These are phyloP conservation scores for Hypoxylon sp. DNA, from an alignment of 2,329 filamentous ascomycete genomes.

Conservation along the genomic window DNA sequence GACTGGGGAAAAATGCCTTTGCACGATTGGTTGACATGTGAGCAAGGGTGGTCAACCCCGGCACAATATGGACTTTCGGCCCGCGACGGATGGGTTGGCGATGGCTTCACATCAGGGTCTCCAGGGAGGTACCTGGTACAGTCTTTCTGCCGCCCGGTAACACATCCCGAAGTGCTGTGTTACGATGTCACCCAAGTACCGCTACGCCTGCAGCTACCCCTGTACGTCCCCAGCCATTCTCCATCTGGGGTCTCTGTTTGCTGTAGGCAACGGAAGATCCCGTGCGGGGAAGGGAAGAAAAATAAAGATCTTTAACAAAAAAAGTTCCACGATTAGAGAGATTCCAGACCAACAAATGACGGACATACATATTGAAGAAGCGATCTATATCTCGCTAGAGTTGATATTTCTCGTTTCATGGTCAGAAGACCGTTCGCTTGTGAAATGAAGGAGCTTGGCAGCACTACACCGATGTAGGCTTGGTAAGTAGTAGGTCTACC, in stretches of 20 bases:
- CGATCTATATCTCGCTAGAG: constrained; percentile 22
- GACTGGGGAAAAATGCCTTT: constrained; percentile 43
- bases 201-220: constrained; percentile 32
- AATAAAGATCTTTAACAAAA: constrained; percentile 4
- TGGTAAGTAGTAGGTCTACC: constrained; percentile 28
- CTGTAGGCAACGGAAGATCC: constrained; percentile 35
- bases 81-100: constrained; percentile 49
- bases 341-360: constrained; percentile 33
- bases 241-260: constrained; percentile 31
- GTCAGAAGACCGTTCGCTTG: constrained; percentile 37
- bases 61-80: constrained; percentile 57
- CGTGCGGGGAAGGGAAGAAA: constrained; percentile 46
- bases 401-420: constrained; percentile 6
- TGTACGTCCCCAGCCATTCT: constrained; percentile 35
- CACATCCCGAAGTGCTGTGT: constrained; percentile 48
- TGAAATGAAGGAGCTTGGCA: constrained; percentile 24
- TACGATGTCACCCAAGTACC: constrained; percentile 45
- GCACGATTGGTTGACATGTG: constrained; percentile 46
- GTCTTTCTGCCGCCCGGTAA: constrained; percentile 46
- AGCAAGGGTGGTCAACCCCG: constrained; percentile 43
- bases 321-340: constrained; percentile 28
- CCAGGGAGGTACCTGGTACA: constrained; percentile 29
- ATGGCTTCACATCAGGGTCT: constrained; percentile 7
- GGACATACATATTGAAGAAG: constrained; percentile 17
- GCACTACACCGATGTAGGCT: constrained; percentile 25